phyloP scores from a whole-genome alignment of 495 filamentous ascomycete genomes.

The Xylaria intraflava region DNA sequence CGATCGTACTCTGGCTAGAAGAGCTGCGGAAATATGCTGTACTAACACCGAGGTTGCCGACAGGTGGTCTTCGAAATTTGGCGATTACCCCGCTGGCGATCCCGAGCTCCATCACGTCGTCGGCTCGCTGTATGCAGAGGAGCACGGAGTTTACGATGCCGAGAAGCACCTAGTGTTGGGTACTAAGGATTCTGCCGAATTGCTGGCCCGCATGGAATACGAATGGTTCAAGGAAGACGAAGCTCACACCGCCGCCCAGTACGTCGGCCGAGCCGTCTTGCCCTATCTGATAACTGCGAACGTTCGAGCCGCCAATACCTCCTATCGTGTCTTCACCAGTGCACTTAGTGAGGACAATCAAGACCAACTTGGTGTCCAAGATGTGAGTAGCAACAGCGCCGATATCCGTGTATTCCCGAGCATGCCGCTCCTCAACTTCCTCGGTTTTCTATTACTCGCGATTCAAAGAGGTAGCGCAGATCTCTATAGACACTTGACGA shows the following conservation, averaged over 20 bases:
- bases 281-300: slow-evolving; percentile 90
- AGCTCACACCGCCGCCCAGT: slow-evolving; percentile 80
- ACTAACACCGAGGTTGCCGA: slow-evolving; percentile 11
- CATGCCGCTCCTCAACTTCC: slow-evolving; percentile 88
- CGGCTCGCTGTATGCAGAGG: slow-evolving; percentile 81
- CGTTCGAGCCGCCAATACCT: slow-evolving; percentile 76
- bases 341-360: slow-evolving; percentile 60
- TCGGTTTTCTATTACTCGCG: slow-evolving; percentile 73
- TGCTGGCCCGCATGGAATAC: slow-evolving; percentile 76
- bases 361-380: slow-evolving; percentile 63
- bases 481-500: slow-evolving; percentile 73
- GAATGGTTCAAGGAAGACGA: slow-evolving; percentile 89
- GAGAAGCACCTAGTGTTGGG: slow-evolving; percentile 86
- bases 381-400: slow-evolving; percentile 66
- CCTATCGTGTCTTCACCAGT: slow-evolving; percentile 71
- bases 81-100: slow-evolving; percentile 86
- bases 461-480: slow-evolving; percentile 73
- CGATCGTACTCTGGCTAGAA: background rate
- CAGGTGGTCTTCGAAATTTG: slow-evolving; percentile 78
- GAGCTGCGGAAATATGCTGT: slow-evolving; percentile 7
- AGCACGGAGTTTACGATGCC: slow-evolving; percentile 84
- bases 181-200: slow-evolving; percentile 79
- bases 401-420: slow-evolving; percentile 79
- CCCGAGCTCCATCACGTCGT: slow-evolving; percentile 93
- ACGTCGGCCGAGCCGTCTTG: slow-evolving; percentile 81